phyloP scores from a whole-genome alignment of 352 stramenopile genomes.

The Phytophthora rubi region DNA sequence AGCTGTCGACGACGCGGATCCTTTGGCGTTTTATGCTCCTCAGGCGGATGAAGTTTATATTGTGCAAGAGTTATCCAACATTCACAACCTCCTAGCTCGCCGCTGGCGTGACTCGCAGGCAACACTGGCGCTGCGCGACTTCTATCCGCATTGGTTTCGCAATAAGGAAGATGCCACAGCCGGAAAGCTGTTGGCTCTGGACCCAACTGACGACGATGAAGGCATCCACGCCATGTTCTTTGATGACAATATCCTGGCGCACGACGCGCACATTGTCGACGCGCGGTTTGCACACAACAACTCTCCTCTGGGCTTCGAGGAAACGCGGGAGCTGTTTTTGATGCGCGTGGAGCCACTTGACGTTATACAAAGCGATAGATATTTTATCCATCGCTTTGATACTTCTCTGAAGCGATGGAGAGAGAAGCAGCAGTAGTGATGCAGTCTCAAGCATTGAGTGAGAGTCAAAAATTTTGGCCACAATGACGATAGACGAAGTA shows the following conservation, averaged over 20 bases:
- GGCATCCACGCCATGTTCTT: constrained; percentile 71
- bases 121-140: constrained; percentile 77
- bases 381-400: constrained; percentile 65
- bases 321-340: constrained; percentile 52
- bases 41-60: constrained; percentile 23
- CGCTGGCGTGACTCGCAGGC: constrained; percentile 55
- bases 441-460: too few relatives aligned
- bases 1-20: constrained; percentile 26
- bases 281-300: constrained; percentile 42
- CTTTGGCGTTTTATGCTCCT: constrained; percentile 47
- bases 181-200: constrained; percentile 67
- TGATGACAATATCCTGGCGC: constrained; percentile 78
- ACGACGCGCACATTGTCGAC: constrained; percentile 82
- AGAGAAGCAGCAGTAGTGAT: constrained; percentile 6
- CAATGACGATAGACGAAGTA: too few relatives aligned
- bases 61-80: constrained; percentile 46
- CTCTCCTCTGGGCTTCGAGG: constrained; percentile 40
- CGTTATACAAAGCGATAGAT: constrained; percentile 51
- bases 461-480: too few relatives aligned
- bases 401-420: constrained; percentile 38
- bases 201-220: constrained; percentile 30
- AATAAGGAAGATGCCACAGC: constrained; percentile 55
- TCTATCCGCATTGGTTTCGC: constrained; percentile 78
- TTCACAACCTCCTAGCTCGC: constrained; percentile 60
- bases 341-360: constrained; percentile 75